Base-by-base conservation (phyloP, 352 stramenopile species). In the Phytophthora boehmeriae region DNA sequence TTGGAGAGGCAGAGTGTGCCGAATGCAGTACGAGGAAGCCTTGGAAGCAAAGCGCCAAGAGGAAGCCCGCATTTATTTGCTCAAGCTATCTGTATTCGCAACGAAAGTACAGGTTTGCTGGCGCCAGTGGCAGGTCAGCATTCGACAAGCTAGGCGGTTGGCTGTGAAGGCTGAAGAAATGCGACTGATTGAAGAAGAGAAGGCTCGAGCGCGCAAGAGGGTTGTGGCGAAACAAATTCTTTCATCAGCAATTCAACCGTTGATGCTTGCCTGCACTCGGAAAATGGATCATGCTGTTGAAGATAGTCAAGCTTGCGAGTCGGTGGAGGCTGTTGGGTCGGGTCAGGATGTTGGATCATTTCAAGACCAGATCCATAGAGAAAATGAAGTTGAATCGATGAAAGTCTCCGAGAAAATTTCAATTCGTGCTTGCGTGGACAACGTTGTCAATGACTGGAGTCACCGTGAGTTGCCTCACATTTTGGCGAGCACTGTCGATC, bases 391-490 rank as follows among this genome's bases (percentile, higher is more conserved):
- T 27, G 27, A 27, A 8, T 8, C 1, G 4, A 38, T 55, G 23
- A 44, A 50, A 42, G 8, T 10, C 27, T 4, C 28, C 11, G 22
- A 61, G 35, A 30, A 63, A 32, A 34, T 46, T 39, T 36, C 46
- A 17, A 50, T 27, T 54, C 59, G 51, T 48, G 53, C 25, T 16
- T 22, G 27, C 2, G 53, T 76, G 17, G 28, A 66, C 27, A 47
- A 28, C 19, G 67, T 58, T 6, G 59, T 83, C 0, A 41, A 74
- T 25, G 60, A 71, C 10, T 86, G 76, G 76, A 63, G 36, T 17
- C 45, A 65, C 16, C 62, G 67, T 46, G 53, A 83, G 23, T 60
- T 86, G 2, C 73, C 71, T 6, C 59, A 69, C 14, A 81, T 86
- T 36, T 32, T 83, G 1, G 72, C 57, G 0, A 51, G 55, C 3